Conservation (phyloP, 371 early-diverging fungal genomes). For the Mortierella sp. region DNA sequence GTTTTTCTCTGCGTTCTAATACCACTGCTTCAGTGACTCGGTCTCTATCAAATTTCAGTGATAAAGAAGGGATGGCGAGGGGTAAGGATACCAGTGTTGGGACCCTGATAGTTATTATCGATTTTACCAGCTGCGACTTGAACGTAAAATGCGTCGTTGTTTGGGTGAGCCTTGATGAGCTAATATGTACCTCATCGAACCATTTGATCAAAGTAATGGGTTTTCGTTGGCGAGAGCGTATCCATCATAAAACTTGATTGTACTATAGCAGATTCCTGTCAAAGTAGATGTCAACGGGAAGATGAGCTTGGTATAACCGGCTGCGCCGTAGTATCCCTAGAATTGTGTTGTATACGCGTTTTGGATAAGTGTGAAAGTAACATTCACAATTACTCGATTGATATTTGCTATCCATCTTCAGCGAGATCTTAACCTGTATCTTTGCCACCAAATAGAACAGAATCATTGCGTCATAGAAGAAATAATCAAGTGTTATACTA, state of each 20-base stretch:
- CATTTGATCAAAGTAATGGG: constrained; percentile 59
- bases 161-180: constrained; percentile 68
- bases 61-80: constrained; percentile 68
- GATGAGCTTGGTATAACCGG: constrained; percentile 72
- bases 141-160: constrained; percentile 58
- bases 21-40: not conserved
- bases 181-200: constrained; percentile 73
- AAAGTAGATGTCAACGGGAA: constrained; percentile 66
- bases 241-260: constrained; percentile 65
- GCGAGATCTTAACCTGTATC: constrained; percentile 60
- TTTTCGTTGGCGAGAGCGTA: constrained; percentile 64
- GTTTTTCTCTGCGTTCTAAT: not conserved
- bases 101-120: constrained; percentile 56
- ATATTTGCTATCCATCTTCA: constrained; percentile 5
- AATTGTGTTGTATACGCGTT: too few species aligned
- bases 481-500: not conserved
- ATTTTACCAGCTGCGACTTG: constrained; percentile 43
- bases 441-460: constrained; percentile 62
- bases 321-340: constrained; percentile 36
- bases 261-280: constrained; percentile 66
- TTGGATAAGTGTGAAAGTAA: too few species aligned
- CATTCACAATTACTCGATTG: too few species aligned
- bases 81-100: constrained; percentile 60
- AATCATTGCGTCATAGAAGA: constrained; percentile 60
- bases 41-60: not conserved